These are phyloP conservation scores for Suillus fuscotomentosus DNA, from an alignment of 768 basidiomycete genomes.

Conservation along the genomic window DNA sequence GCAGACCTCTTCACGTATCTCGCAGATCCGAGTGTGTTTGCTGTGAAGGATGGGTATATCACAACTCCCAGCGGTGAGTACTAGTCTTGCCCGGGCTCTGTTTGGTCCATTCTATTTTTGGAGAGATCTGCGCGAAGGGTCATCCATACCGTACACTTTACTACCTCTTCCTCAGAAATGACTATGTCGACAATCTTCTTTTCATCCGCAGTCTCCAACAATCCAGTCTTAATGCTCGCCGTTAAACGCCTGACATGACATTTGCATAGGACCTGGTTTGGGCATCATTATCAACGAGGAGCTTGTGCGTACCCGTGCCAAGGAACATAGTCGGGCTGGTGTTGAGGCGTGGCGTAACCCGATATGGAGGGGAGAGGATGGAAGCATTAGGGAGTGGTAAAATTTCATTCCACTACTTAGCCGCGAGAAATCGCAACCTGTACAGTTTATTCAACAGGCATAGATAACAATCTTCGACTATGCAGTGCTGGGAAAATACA, in stretches of 20 bases:
- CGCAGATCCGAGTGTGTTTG: conserved; percentile 48
- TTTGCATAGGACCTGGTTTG: conserved; percentile 48
- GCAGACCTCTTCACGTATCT: conserved; percentile 66
- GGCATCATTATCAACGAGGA: conserved; percentile 63
- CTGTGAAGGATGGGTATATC: conserved; percentile 52
- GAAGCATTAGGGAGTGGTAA: conserved; percentile 54
- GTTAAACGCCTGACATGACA: background rate
- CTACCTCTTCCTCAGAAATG: background rate
- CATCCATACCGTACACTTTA: background rate
- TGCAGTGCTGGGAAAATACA: background rate
- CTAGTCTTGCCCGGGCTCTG: conserved; percentile 6
- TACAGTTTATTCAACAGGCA: background rate
- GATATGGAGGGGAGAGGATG: conserved; percentile 55
- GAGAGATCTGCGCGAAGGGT: background rate
- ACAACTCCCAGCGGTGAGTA: conserved; percentile 37
- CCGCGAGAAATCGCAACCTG: background rate
- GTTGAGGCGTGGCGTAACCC: conserved; percentile 31
- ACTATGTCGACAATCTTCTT: background rate
- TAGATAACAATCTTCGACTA: background rate
- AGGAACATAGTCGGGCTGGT: conserved; percentile 12
- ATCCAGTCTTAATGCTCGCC: background rate
- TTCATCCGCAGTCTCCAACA: background rate
- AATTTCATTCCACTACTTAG: background rate
- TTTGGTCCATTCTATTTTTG: background rate
- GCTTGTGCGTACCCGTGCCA: conserved; percentile 39